phyloP scores from a whole-genome alignment of 1,284 basidiomycete genomes.

The Heterobasidion parviporum region DNA sequence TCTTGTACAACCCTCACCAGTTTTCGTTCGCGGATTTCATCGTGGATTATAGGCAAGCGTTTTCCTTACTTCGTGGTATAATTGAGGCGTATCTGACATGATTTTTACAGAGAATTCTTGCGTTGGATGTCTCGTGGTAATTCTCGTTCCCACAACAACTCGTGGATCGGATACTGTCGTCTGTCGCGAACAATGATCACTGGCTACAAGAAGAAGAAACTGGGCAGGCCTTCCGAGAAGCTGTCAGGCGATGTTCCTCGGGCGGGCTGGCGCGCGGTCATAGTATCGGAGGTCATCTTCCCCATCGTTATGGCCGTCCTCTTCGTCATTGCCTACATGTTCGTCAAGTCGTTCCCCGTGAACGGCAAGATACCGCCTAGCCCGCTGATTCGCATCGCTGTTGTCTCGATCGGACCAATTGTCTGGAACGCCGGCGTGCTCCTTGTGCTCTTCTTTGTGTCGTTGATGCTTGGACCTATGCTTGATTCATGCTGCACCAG shows the following conservation, averaged over 20 bases:
- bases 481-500: slow-evolving; percentile 77
- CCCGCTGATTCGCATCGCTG: slow-evolving; percentile 84
- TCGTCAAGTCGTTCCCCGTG: slow-evolving; percentile 77
- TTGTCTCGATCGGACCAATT: slow-evolving; percentile 91
- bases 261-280: slow-evolving; percentile 82
- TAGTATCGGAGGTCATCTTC: slow-evolving; percentile 84
- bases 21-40: slow-evolving; percentile 93
- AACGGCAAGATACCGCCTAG: slow-evolving; percentile 64
- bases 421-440: slow-evolving; percentile 93
- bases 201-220: slow-evolving; percentile 94
- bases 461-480: slow-evolving; percentile 89
- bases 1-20: slow-evolving; percentile 96
- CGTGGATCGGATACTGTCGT: slow-evolving; percentile 96
- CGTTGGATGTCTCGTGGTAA: slow-evolving; percentile 98
- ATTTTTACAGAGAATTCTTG: slow-evolving; percentile 68
- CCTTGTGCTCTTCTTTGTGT: slow-evolving; percentile 81
- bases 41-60: slow-evolving; percentile 81
- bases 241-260: slow-evolving; percentile 87
- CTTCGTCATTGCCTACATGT: slow-evolving; percentile 87
- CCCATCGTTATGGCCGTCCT: slow-evolving; percentile 78
- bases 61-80: background rate
- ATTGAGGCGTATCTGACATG: slow-evolving; percentile 7
- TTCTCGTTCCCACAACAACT: slow-evolving; percentile 92
- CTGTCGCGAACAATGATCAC: slow-evolving; percentile 93
- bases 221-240: slow-evolving; percentile 93